Evolutionary conservation across 805 yeast species (phyloP), one percentile per base, ranked within the genome.

Genomic region (Wickerhamiella musiphila): DNA sequence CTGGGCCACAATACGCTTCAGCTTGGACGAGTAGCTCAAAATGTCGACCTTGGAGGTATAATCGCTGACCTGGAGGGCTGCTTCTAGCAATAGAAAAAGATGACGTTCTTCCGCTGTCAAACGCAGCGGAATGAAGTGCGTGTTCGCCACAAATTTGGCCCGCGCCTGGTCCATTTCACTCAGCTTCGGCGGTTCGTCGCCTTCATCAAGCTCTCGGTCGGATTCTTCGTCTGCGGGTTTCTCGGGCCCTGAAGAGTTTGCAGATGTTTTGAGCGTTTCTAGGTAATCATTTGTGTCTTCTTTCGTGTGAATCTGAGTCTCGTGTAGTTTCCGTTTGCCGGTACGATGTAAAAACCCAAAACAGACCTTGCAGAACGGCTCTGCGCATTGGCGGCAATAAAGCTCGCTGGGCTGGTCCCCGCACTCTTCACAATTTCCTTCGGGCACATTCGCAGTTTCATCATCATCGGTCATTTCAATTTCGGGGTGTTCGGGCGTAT

Each of bases 41-140:
- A 78, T 70, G 49, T 78, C 92, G 26, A 78, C 82, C 43, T 70
- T 68, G 45, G 77, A 84, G 0, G 86, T 78, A 47, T 78, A 78
- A 44, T 78, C 86, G 11, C 79, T 71, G 8, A 78, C 92, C 42
- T 73, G 68, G 32, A 78, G 56, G 0, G 84, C 83, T 2, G 90
- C 83, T 41, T 78, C 83, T 26, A 77, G 54, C 26, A 78, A 53
- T 36, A 76, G 60, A 33, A 78, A 53, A 25, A 73, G 50, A 49
- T 74, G 77, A 40, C 92, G 65, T 49, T 78, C 92, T 28, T 72
- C 77, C 29, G 56, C 55, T 0, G 76, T 64, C 21, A 78, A 58
- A 40, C 92, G 63, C 61, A 78, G 48, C 11, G 92, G 92, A 32
- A 78, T 71, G 42, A 61, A 77, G 37, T 58, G 51, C 9, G 52